Evolutionary conservation across 2,329 filamentous ascomycete species (phyloP).

Genomic region (Spiromastix sp.): DNA sequence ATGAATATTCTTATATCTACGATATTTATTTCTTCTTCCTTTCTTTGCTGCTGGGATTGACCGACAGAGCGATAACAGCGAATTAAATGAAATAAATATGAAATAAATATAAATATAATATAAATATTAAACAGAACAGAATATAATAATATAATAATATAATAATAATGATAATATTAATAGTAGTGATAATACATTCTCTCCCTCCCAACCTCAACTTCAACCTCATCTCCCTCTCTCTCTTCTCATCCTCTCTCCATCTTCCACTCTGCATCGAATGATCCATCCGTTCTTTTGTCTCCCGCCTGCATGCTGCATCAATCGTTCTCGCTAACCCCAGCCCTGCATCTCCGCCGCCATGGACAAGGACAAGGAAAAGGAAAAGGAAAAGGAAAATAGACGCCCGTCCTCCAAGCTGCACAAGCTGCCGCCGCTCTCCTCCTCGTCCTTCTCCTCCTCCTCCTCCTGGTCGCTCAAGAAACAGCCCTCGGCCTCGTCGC

Average conservation of each 20-base stretch:
- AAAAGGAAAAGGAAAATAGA: conserved; percentile 8
- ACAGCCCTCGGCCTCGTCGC: conserved; percentile 32
- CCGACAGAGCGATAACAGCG: too few relatives aligned
- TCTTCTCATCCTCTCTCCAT: neutral
- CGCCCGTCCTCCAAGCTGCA: conserved; percentile 33
- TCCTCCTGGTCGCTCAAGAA: conserved; percentile 30
- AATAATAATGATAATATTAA: too few relatives aligned
- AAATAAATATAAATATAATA: too few relatives aligned
- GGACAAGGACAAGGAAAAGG: conserved; percentile 10
- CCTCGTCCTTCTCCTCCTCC: conserved; percentile 22
- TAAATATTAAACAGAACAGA: too few relatives aligned
- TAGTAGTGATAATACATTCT: neutral
- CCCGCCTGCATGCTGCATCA: neutral
- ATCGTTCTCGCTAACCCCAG: neutral
- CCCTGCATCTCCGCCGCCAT: too few relatives aligned
- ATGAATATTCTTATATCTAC: too few relatives aligned
- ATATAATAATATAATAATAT: too few relatives aligned
- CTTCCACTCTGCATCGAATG: neutral
- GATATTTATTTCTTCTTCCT: neutral
- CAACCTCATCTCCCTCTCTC: neutral
- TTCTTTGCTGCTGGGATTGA: too few relatives aligned
- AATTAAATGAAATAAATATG: too few relatives aligned
- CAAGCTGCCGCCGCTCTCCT: conserved; percentile 34
- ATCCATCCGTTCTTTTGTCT: neutral
- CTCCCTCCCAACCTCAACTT: neutral